These are phyloP conservation scores for Ammopiptanthus mongolicus DNA, from an alignment of 306 rosid species.

Conservation along the genomic window DNA sequence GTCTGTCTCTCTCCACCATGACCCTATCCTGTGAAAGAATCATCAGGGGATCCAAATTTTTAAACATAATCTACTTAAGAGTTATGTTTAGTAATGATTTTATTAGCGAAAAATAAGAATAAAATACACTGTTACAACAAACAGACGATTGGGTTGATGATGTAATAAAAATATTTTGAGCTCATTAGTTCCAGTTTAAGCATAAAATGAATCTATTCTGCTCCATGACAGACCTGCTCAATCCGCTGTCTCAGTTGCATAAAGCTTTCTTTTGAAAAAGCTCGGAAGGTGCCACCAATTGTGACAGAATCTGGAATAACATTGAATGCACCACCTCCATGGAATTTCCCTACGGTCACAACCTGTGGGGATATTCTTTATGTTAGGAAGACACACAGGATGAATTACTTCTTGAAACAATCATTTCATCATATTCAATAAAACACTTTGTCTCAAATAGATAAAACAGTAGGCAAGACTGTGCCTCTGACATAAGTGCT, in stretches of 20 bases:
- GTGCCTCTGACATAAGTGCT: neutral
- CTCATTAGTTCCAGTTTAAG: neutral
- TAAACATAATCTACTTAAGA: neutral
- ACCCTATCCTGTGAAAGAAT: neutral
- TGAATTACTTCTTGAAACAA: neutral
- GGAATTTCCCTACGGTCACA: slow-evolving; percentile 76
- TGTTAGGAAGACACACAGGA: slow-evolving; percentile 22
- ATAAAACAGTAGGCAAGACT: neutral
- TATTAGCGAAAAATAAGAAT: neutral
- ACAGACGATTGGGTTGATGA: neutral
- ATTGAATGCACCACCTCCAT: slow-evolving; percentile 93
- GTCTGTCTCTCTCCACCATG: neutral
- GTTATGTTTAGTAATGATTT: neutral
- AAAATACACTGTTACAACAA: neutral
- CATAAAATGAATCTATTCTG: neutral
- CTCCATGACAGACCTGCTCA: slow-evolving; percentile 50
- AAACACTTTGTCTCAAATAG: neutral
- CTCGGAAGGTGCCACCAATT: slow-evolving; percentile 92
- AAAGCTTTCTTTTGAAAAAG: slow-evolving; percentile 57
- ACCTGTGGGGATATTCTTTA: slow-evolving; percentile 45
- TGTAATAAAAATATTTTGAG: neutral
- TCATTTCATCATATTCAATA: neutral
- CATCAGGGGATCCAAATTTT: neutral
- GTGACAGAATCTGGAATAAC: slow-evolving; percentile 96
- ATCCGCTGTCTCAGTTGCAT: slow-evolving; percentile 60